Conservation (phyloP, 352 stramenopile species). For the Phytophthora chlamydospora region DNA sequence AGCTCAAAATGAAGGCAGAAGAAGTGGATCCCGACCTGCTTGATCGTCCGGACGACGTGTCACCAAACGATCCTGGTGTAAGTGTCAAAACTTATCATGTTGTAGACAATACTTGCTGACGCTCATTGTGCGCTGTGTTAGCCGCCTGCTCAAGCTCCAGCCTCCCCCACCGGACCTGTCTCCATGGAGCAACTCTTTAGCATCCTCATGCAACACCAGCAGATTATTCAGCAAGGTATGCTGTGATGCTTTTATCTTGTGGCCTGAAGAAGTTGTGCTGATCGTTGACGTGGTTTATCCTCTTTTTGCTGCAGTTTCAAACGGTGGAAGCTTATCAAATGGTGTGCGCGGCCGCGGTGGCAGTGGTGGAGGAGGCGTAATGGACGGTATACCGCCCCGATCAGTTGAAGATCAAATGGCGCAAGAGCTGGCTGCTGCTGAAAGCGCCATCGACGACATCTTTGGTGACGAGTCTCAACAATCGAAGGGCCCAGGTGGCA, state of each 20-base stretch:
- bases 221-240: conserved; percentile 86
- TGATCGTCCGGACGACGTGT: conserved; percentile 75
- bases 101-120: not conserved
- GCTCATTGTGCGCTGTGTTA: conserved; percentile 18
- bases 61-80: conserved; percentile 81
- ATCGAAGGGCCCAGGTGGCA: conserved; percentile 66
- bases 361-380: conserved; percentile 14
- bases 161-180: conserved; percentile 45
- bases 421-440: conserved; percentile 73
- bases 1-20: conserved; percentile 84
- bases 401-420: conserved; percentile 88
- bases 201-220: conserved; percentile 89
- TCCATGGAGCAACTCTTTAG: conserved; percentile 89
- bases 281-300: conserved; percentile 7
- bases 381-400: conserved; percentile 27
- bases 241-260: not conserved
- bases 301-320: conserved; percentile 49
- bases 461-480: conserved; percentile 83
- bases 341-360: conserved; percentile 29
- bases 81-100: conserved; percentile 15
- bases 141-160: conserved; percentile 40
- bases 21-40: conserved; percentile 65
- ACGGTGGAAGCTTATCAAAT: conserved; percentile 26
- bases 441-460: conserved; percentile 84
- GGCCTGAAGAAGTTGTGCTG: not conserved